Evolutionary conservation across 208 protist species (phyloP), one percentile per base, ranked within the genome.

Genomic region (Angomonas desouzai): DNA sequence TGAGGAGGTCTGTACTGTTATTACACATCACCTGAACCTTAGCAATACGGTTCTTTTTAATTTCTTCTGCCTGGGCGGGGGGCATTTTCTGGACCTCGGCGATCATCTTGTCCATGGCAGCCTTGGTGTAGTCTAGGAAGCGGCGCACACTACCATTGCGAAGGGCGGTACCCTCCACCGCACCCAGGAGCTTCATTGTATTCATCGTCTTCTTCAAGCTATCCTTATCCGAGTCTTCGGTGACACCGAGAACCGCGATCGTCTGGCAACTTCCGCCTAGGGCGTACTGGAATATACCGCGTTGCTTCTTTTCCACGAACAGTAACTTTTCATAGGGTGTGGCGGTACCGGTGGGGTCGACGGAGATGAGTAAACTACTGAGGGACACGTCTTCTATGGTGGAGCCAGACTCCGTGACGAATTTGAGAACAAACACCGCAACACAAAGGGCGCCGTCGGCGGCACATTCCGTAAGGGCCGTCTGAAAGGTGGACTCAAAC

Each of bases 111-210:
- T 64, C 71, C 10, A 38, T 57, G 0, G 78, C 70, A 23, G 47
- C 68, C 3, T 60, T 47, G 22, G 78, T 79, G 62, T 78, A 87
- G 23, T 34, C 49, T 18, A 74, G 34, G 67, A 87, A 87, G 48
- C 69, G 66, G 13, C 58, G 61, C n/a, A 87, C 48, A 43, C 81
- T 81, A 33, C 81, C 81, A 36, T 65, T 72, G 45, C 81, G 76
- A 36, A 79, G 38, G 27, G 40, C 55, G 20, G 66, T 56, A 48
- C 74, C 79, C 59, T 79, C 55, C 11, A 69, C 62, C 4, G 30
- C 66, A 36, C 64, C 59, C 51, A 86, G 47, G 48, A 57, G 56
- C 16, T 48, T 67, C n/a, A 67, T 66, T 7, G 32, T n/a, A 18
- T 47, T 22, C 20, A 78, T 27, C 48, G 55, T 49, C 13, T 75